phyloP scores from a whole-genome alignment of 306 rosid species.

The Dalbergia cochinchinensis region DNA sequence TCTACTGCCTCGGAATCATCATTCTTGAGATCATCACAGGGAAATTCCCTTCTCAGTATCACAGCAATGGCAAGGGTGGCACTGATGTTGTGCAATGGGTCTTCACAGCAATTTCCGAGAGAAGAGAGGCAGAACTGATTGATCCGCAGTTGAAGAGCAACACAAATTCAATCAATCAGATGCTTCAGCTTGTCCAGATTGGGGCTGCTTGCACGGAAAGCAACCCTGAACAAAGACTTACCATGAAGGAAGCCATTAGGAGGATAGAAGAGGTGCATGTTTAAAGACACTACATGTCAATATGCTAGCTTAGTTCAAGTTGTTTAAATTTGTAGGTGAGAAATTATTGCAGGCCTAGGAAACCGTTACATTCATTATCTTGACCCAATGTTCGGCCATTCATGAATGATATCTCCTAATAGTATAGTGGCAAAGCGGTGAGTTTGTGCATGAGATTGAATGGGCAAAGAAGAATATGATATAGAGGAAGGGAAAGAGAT shows the following conservation, averaged over 20 bases:
- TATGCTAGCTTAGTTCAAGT: constrained; percentile 49
- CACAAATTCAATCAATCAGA: constrained; percentile 45
- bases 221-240: constrained; percentile 68
- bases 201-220: constrained; percentile 75
- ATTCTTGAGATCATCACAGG: constrained; percentile 84
- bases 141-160: constrained; percentile 69
- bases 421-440: constrained; percentile 4
- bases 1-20: constrained; percentile 86
- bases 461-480: not conserved
- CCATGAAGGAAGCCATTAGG: constrained; percentile 76
- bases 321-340: constrained; percentile 48
- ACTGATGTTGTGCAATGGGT: constrained; percentile 90
- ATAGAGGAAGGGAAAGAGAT: constrained; percentile 9
- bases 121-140: constrained; percentile 66
- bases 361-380: constrained; percentile 28
- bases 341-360: constrained; percentile 49
- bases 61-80: constrained; percentile 82
- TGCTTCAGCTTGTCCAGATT: constrained; percentile 67
- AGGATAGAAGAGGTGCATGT: constrained; percentile 72
- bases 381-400: constrained; percentile 8
- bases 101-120: constrained; percentile 56
- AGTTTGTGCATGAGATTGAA: not conserved
- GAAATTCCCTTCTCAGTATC: constrained; percentile 89
- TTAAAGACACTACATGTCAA: constrained; percentile 35
- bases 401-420: constrained; percentile 34